Conservation (phyloP, 768 basidiomycete species). For the Rhizopogon rudus region DNA sequence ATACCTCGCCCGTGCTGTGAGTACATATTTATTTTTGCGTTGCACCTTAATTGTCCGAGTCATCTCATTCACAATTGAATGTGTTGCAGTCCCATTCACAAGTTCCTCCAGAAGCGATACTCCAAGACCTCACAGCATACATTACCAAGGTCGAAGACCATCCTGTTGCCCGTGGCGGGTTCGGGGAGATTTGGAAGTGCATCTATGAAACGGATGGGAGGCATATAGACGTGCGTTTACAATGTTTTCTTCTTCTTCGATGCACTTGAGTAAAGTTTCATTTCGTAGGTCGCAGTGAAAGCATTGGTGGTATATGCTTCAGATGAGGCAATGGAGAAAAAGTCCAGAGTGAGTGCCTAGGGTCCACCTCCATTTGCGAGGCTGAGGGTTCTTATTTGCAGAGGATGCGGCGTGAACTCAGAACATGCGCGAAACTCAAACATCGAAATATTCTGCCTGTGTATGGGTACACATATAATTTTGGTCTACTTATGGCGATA, state of each 20-base stretch:
- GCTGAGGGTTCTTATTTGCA: not conserved
- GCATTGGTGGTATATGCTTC: not conserved
- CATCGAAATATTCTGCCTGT: conserved; percentile 18
- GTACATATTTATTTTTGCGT: no score
- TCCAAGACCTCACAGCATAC: no score
- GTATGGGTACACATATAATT: conserved; percentile 13
- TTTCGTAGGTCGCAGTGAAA: not conserved
- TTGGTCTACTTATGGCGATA: conserved; percentile 15
- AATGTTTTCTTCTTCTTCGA: no score
- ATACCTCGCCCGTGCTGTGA: no score
- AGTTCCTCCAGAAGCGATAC: no score
- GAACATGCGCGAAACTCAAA: conserved; percentile 13
- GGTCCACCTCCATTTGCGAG: no score
- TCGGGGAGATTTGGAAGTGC: conserved; percentile 1
- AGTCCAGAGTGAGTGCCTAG: not conserved
- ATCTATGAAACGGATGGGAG: not conserved
- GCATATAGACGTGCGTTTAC: not conserved
- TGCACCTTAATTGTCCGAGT: no score
- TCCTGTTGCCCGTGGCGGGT: not conserved
- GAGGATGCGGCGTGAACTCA: conserved; percentile 17
- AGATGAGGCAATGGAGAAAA: not conserved
- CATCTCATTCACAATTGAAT: no score
- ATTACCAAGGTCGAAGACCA: not conserved
- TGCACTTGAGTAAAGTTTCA: not conserved
- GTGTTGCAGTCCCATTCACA: no score